Evolutionary conservation across 2,329 filamentous ascomycete genomes (phyloP), one percentile per base, ranked within the genome.

Genomic region (Fusarium mangiferae): DNA sequence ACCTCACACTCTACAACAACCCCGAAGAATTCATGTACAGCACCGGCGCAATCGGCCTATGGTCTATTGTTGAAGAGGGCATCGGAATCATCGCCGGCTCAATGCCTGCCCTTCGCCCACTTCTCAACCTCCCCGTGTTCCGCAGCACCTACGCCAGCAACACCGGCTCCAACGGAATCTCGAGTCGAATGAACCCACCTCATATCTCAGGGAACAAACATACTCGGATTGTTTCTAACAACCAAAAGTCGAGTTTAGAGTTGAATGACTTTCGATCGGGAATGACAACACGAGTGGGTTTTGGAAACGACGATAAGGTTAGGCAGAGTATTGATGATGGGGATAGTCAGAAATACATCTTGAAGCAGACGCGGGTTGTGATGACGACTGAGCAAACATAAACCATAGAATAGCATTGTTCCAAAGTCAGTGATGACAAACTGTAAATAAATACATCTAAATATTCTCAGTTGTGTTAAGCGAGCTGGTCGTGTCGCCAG

Each of bases 71-170:
- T 0, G 75, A 77, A 42, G 72, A 75, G 20, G 75, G 75, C 12
- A 77, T 77, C 4, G 75, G 75, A 18, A 75, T 77, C 6, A 56
- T 77, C n/a, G 75, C 75, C 3, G 75, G 75, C 3, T 78, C 75
- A 5, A 75, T 77, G 74, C 74, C 75, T 7, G 65, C 73, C 8
- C 30, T 77, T 3, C 66, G 72, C 35, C 75, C 75, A 20, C 61
- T 78, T 2, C 69, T 77, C 6, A 76, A 51, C 24, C 54, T 76
- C 2, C 51, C 68, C 15, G 26, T 76, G n/a, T 75, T 76, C 41
- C 42, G 57, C 17, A 61, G 52, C 15, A 72, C 63, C 2, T 72
- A 76, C 17, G 62, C 36, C 5, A 75, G 69, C 28, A 64, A 60
- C 22, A 46, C 54, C 20, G 54, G 24, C 3, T 71, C 63, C 5